Conservation (phyloP, 1,139 yeast genomes). For the Candida neerlandica region DNA sequence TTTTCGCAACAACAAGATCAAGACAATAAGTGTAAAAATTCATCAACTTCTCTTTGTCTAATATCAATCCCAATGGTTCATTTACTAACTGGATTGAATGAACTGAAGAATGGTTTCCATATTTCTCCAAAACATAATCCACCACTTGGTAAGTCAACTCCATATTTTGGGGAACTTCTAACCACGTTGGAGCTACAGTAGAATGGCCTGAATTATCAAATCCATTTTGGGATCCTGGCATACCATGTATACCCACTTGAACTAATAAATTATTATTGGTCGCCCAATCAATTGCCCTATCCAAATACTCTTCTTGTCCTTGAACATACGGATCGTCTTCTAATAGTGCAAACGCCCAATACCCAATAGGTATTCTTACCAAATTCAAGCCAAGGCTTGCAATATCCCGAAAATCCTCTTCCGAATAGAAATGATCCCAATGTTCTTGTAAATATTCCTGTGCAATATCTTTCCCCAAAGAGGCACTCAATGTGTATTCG, state of each 20-base stretch:
- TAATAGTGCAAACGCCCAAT: slow-evolving; percentile 28
- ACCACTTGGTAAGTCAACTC: slow-evolving; percentile 20
- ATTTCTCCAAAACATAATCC: slow-evolving; percentile 23
- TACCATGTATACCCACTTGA: slow-evolving; percentile 29
- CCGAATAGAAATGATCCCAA: slow-evolving; percentile 25
- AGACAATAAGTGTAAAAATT: slow-evolving; percentile 20
- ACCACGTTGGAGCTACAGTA: slow-evolving; percentile 16
- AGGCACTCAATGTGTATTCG: slow-evolving; percentile 21
- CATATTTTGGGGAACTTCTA: slow-evolving; percentile 19
- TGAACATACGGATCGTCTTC: slow-evolving; percentile 24
- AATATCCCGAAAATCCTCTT: slow-evolving; percentile 23
- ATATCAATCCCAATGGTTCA: slow-evolving; percentile 24
- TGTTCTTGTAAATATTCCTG: slow-evolving; percentile 19
- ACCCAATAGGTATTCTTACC: slow-evolving; percentile 29
- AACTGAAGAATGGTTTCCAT: slow-evolving; percentile 19
- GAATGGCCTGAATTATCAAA: slow-evolving; percentile 30
- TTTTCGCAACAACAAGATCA: slow-evolving; percentile 13
- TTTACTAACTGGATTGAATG: slow-evolving; percentile 27
- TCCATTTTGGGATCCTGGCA: slow-evolving; percentile 34
- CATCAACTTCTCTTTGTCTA: slow-evolving; percentile 19
- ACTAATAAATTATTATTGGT: slow-evolving; percentile 20
- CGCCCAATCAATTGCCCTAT: slow-evolving; percentile 27
- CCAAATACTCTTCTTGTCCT: slow-evolving; percentile 28
- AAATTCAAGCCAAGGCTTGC: slow-evolving; percentile 23
- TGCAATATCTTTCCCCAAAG: slow-evolving; percentile 18